phyloP scores from a whole-genome alignment of 768 basidiomycete species.

The Calocera cornea region DNA sequence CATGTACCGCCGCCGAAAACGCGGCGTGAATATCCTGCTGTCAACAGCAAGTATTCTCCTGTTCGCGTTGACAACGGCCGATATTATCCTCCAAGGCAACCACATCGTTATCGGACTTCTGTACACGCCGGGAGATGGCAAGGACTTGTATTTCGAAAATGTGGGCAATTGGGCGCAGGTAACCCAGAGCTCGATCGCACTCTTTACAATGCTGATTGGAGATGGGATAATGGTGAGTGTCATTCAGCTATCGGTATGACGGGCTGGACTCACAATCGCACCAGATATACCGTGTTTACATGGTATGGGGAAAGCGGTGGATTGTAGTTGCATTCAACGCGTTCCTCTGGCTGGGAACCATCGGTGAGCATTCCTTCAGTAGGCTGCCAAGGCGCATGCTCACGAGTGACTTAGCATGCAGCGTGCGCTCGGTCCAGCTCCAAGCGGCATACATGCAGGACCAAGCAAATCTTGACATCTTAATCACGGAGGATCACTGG shows the following conservation, averaged over 20 bases:
- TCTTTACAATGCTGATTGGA: not conserved
- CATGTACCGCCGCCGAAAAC: not conserved
- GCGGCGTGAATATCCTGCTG: not conserved
- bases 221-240: not conserved
- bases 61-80: not conserved
- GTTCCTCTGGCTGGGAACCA: not conserved
- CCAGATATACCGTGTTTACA: not conserved
- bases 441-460: not conserved
- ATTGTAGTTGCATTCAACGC: not conserved
- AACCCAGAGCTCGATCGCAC: not conserved
- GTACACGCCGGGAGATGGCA: not conserved
- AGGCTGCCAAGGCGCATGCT: not conserved
- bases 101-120: not conserved
- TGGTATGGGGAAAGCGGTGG: not conserved
- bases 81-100: not conserved
- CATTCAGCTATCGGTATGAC: not conserved
- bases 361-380: not conserved
- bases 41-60: not conserved
- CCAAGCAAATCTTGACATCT: not conserved
- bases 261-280: not conserved
- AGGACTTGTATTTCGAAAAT: not conserved
- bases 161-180: not conserved
- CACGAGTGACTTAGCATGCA: not conserved
- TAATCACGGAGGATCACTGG: not conserved
- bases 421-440: not conserved